phyloP scores from a whole-genome alignment of 2,329 filamentous ascomycete species.

The Neopestalotiopsis sp. region DNA sequence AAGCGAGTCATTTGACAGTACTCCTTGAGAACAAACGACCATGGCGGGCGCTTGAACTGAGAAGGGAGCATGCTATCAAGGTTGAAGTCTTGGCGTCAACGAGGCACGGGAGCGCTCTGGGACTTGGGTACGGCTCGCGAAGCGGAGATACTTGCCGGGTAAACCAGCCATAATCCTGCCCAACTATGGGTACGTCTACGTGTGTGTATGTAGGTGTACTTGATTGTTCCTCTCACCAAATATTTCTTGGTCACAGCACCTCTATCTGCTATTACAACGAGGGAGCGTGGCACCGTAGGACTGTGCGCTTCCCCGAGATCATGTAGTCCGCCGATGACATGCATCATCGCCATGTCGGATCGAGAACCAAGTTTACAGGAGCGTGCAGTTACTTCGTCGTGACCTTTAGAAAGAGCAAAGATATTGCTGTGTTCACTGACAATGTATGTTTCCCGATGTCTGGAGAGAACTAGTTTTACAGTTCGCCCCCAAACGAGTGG shows the following conservation, averaged over 20 bases:
- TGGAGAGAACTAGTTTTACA: background rate
- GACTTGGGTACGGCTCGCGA: background rate
- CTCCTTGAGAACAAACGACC: background rate
- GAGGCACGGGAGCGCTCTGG: background rate
- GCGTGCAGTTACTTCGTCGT: no score
- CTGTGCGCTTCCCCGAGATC: constrained; percentile 1
- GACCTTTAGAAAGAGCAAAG: no score
- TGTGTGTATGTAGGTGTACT: background rate
- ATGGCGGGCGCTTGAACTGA: background rate
- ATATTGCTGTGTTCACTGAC: background rate
- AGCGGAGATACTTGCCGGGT: background rate
- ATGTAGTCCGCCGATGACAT: constrained; percentile 11
- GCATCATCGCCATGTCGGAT: background rate
- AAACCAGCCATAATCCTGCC: background rate
- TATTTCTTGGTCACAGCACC: background rate
- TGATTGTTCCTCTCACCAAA: background rate
- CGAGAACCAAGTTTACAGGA: no score
- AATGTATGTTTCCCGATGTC: background rate
- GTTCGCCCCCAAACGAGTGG: background rate
- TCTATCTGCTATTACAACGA: background rate
- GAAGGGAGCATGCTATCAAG: background rate
- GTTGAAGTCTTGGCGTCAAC: background rate
- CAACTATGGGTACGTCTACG: background rate
- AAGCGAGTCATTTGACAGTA: background rate
- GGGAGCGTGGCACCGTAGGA: background rate